Evolutionary conservation across 495 filamentous ascomycete species (phyloP).

Genomic region (Aspergillus conjunctus): DNA sequence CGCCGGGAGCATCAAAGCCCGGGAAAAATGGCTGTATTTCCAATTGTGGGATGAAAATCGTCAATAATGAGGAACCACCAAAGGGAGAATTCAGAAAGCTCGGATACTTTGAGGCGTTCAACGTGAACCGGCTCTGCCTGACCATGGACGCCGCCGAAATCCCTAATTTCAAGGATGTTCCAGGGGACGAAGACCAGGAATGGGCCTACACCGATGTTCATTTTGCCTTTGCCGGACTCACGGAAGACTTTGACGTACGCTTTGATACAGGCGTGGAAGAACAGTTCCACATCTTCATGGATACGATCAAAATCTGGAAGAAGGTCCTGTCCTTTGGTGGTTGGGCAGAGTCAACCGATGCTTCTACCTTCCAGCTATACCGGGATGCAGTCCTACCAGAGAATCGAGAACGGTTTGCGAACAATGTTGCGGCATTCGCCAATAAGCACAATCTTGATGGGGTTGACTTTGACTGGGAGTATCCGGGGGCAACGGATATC

Average conservation of each 20-base stretch:
- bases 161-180: conserved; percentile 1
- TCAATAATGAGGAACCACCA: neutral
- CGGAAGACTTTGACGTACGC: conserved; percentile 6
- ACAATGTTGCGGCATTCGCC: conserved; percentile 24
- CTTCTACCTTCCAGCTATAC: conserved; percentile 37
- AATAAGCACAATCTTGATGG: conserved; percentile 1
- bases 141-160: conserved; percentile 12
- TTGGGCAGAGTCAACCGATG: conserved; percentile 45
- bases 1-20: neutral
- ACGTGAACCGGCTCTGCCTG: conserved; percentile 25
- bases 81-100: neutral
- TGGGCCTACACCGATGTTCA: conserved; percentile 49
- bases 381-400: conserved; percentile 34
- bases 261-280: neutral
- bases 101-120: conserved; percentile 1
- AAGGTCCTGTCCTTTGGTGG: conserved; percentile 52
- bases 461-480: conserved; percentile 9
- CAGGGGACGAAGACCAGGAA: no score
- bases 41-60: conserved; percentile 8
- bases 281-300: neutral
- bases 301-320: conserved; percentile 19
- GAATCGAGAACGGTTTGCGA: conserved; percentile 27
- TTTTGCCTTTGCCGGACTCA: conserved; percentile 45
- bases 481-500: conserved; percentile 36
- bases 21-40: conserved; percentile 11